phyloP scores from a whole-genome alignment of 352 stramenopile species.

The Globisporangium radiosum region DNA sequence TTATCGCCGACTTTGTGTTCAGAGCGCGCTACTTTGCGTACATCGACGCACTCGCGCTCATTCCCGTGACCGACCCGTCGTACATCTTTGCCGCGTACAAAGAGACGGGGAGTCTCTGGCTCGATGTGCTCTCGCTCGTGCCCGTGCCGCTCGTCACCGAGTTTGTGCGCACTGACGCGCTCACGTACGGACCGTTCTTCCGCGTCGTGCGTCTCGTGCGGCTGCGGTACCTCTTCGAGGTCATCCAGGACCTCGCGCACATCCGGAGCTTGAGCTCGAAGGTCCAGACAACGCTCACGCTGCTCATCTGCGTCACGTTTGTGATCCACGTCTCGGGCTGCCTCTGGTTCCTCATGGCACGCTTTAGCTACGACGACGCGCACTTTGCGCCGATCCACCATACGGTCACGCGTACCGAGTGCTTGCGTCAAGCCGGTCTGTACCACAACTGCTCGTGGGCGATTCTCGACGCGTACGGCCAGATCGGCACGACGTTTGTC shows the following conservation, averaged over 20 bases:
- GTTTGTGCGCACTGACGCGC: constrained; percentile 29
- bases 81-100: constrained; percentile 71
- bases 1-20: constrained; percentile 45
- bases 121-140: constrained; percentile 52
- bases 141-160: constrained; percentile 47
- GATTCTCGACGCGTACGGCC: constrained; percentile 57
- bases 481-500: constrained; percentile 43
- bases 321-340: constrained; percentile 56
- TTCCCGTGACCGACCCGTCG: constrained; percentile 47
- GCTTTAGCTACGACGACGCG: constrained; percentile 34
- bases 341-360: constrained; percentile 70
- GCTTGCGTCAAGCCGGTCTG: constrained; percentile 35
- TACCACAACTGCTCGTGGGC: constrained; percentile 69
- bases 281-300: constrained; percentile 38
- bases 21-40: constrained; percentile 56
- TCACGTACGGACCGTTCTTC: constrained; percentile 34
- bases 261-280: constrained; percentile 55
- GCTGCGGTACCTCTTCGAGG: constrained; percentile 35
- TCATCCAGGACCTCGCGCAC: constrained; percentile 53
- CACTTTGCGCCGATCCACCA: constrained; percentile 21
- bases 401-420: constrained; percentile 31
- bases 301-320: constrained; percentile 61
- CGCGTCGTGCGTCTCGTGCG: constrained; percentile 46
- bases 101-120: constrained; percentile 34
- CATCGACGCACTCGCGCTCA: constrained; percentile 53